phyloP scores from a whole-genome alignment of 1,139 yeast species.

The Suhomyces maxii region DNA sequence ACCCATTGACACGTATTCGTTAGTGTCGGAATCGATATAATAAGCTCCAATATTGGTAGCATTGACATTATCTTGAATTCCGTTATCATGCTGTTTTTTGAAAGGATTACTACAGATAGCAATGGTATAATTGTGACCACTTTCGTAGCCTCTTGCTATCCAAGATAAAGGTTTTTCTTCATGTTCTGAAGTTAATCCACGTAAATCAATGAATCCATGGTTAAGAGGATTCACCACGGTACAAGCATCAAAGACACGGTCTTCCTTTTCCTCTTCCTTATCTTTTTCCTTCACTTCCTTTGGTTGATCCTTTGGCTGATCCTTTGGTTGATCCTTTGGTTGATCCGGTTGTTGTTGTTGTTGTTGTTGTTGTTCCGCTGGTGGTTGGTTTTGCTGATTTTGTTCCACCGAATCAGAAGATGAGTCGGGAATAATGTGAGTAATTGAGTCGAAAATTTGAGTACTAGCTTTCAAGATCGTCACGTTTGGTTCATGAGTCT shows the following conservation, averaged over 20 bases:
- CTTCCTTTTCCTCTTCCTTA: slow-evolving; percentile 15
- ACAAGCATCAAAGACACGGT: slow-evolving; percentile 43
- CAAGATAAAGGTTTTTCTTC: slow-evolving; percentile 55
- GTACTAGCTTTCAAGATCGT: slow-evolving; percentile 10
- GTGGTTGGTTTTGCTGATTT: background rate
- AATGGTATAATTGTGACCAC: slow-evolving; percentile 71
- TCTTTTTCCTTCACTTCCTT: background rate
- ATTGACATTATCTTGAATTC: slow-evolving; percentile 41
- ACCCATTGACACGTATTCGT: slow-evolving; percentile 65
- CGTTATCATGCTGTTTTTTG: slow-evolving; percentile 35
- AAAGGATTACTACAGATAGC: slow-evolving; percentile 76
- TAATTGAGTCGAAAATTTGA: slow-evolving; percentile 22
- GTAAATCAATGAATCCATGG: slow-evolving; percentile 56
- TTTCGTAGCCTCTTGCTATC: slow-evolving; percentile 71
- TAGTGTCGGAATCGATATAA: slow-evolving; percentile 54
- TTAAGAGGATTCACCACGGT: slow-evolving; percentile 54
- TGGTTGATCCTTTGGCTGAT: background rate
- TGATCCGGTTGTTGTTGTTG: background rate
- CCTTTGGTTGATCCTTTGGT: background rate
- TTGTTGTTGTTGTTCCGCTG: too few relatives aligned
- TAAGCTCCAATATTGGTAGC: slow-evolving; percentile 63
- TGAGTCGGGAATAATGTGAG: slow-evolving; percentile 15
- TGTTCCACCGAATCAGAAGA: background rate
- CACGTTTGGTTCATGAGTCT: slow-evolving; percentile 1
- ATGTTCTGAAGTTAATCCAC: slow-evolving; percentile 45